Base-by-base conservation (phyloP, 2,329 filamentous ascomycete species). In the Lachnellula arida region DNA sequence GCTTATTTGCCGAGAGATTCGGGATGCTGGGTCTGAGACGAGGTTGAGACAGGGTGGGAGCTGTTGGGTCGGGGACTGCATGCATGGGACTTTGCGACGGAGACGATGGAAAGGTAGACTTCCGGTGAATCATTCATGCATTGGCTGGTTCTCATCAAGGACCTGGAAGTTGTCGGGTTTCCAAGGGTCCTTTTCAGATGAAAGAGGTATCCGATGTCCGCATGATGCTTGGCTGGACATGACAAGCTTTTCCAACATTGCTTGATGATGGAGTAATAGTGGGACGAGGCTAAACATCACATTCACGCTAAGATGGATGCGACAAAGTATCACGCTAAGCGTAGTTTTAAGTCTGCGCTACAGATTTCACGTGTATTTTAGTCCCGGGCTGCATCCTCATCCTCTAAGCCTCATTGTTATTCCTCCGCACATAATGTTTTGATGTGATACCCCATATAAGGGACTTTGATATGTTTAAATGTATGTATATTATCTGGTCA, bases 41-140 rank as follows among this genome's bases (percentile, higher is more conserved):
- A 58, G 55, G 57, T 53, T 62, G 60, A 60, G 46, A 60, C 60
- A 47, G 8, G 25, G 34, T 15, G 40, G 42, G 54, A 54, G 51
- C 46, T 25, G 14, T 32, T 46, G 22, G 12, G 25, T 9, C 3
- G 4, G 40, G 15, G 14, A 43, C n/a, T n/a, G n/a, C n/a, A n/a
- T n/a, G n/a, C 12, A 43, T 43, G 15, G 25, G 55, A 14, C 22
- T 25, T 37, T 25, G 42, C 8, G 17, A 46, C 43, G 52, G 40
- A 49, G 48, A 44, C 28, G 22, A 52, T 60, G 53, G 58, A 49
- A 58, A 52, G 55, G 55, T 34, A 22, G 49, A 17, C 23, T 40
- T 55, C 51, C 51, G 53, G 53, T 49, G 34, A 53, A 53, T 54
- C 34, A 42, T 55, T 55, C 55, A 60, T 57, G 58, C 54, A 40